Evolutionary conservation across 2,329 filamentous ascomycete species (phyloP).

Genomic region (Ophiostoma himal-ulmi): DNA sequence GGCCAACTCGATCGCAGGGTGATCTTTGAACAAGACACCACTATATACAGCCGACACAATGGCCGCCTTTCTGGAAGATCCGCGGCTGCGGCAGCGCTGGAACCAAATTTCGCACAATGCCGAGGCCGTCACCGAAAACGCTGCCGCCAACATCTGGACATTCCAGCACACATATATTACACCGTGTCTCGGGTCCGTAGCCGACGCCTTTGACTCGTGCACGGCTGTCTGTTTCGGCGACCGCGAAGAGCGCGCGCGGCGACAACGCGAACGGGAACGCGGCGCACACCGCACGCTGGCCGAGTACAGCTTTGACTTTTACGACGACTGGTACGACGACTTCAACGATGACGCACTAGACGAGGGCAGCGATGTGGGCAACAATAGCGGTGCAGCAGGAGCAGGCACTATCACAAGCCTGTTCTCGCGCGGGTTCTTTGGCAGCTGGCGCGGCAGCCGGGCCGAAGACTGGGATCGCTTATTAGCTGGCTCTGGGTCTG

Average conservation of each 20-base stretch:
- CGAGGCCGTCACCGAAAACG: constrained; percentile 81
- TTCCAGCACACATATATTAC: constrained; percentile 81
- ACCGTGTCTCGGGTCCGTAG: constrained; percentile 68
- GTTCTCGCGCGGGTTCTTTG: constrained; percentile 57
- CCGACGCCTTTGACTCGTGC: constrained; percentile 64
- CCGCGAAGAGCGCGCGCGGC: constrained; percentile 66
- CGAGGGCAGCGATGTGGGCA: constrained; percentile 66
- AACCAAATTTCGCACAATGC: constrained; percentile 81
- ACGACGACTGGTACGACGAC: constrained; percentile 87
- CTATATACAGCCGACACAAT: constrained; percentile 32
- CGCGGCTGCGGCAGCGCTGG: constrained; percentile 85
- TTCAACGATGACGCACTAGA: constrained; percentile 40
- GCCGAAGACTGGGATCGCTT: constrained; percentile 79
- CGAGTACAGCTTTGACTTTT: constrained; percentile 91
- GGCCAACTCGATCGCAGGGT: background rate
- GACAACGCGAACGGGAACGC: constrained; percentile 58
- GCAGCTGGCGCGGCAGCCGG: constrained; percentile 59
- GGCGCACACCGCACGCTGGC: constrained; percentile 51
- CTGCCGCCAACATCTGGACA: constrained; percentile 84
- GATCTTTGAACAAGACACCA: background rate
- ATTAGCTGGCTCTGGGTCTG: constrained; percentile 60
- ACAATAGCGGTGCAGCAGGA: constrained; percentile 26
- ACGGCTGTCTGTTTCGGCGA: constrained; percentile 64
- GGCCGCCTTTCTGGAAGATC: constrained; percentile 63
- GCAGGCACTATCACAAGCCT: constrained; percentile 34